A percentile compares a stretch with the other conserved stretches of the same genome.
These are phyloP conservation scores for Musa beccarii DNA, from an alignment of 176 grass and related monocot species.

Conservation along the genomic window DNA sequence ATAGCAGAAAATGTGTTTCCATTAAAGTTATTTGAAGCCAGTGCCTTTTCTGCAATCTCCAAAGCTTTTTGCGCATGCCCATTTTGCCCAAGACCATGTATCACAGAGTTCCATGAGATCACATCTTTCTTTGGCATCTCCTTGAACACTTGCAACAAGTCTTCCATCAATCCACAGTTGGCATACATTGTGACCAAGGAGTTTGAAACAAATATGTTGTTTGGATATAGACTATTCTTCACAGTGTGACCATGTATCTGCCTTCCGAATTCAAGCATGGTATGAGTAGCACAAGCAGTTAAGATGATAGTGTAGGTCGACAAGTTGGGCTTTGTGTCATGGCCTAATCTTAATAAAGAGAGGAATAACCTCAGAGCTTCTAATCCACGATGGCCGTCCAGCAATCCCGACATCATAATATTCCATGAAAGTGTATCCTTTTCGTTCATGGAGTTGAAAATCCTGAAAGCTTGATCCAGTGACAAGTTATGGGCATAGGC, in stretches of 20 bases:
- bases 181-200: slow-evolving; percentile 53
- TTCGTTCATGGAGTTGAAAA: slow-evolving; percentile 32
- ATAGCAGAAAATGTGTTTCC: slow-evolving; percentile 45
- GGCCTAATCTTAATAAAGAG: slow-evolving; percentile 9
- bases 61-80: slow-evolving; percentile 27
- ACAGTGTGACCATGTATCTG: slow-evolving; percentile 28
- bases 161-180: slow-evolving; percentile 20
- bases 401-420: slow-evolving; percentile 37
- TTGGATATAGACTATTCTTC: slow-evolving; percentile 23
- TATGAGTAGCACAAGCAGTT: slow-evolving; percentile 30
- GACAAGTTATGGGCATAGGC: slow-evolving; percentile 32
- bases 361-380: slow-evolving; percentile 30
- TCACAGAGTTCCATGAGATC: slow-evolving; percentile 44
- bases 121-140: slow-evolving; percentile 27
- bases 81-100: slow-evolving; percentile 60
- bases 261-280: slow-evolving; percentile 27
- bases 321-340: slow-evolving; percentile 5
- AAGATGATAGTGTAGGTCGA: slow-evolving; percentile 33
- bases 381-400: slow-evolving; percentile 20
- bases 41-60: slow-evolving; percentile 20
- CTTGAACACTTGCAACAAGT: slow-evolving; percentile 33
- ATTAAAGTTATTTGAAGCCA: slow-evolving; percentile 28
- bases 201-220: slow-evolving; percentile 34
- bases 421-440: slow-evolving; percentile 50
- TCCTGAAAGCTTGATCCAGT: slow-evolving; percentile 25